phyloP scores from a whole-genome alignment of 495 filamentous ascomycete species.

The Penicillium steckii region DNA sequence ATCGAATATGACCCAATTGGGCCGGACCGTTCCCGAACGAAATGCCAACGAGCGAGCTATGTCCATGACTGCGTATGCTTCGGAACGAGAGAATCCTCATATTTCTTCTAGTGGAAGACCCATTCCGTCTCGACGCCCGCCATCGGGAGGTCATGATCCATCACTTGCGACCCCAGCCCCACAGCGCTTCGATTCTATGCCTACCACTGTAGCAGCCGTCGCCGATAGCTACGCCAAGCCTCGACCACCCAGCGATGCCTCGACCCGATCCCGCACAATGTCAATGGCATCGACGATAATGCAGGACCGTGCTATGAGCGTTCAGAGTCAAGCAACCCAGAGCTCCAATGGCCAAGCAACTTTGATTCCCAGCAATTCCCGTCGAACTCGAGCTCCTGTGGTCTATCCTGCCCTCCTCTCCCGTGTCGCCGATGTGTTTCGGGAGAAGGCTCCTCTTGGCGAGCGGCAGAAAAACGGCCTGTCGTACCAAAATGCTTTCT shows the following conservation, averaged over 20 bases:
- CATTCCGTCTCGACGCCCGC: slow-evolving; percentile 67
- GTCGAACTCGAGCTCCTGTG: slow-evolving; percentile 64
- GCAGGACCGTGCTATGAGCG: slow-evolving; percentile 49
- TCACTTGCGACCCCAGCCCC: slow-evolving; percentile 3
- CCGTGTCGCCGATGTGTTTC: slow-evolving; percentile 84
- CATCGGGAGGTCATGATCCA: slow-evolving; percentile 47
- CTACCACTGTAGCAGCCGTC: slow-evolving; percentile 9
- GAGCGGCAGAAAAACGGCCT: slow-evolving; percentile 96
- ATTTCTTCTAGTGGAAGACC: slow-evolving; percentile 83
- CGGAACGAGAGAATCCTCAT: slow-evolving; percentile 76
- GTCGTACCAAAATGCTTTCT: slow-evolving; percentile 95
- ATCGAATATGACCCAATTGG: slow-evolving; percentile 78
- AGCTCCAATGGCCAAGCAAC: slow-evolving; percentile 34
- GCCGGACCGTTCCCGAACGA: slow-evolving; percentile 84
- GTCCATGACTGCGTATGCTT: slow-evolving; percentile 86
- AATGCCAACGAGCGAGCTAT: slow-evolving; percentile 85
- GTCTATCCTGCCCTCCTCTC: slow-evolving; percentile 94
- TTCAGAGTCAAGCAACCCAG: slow-evolving; percentile 39
- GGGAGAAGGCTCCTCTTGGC: slow-evolving; percentile 74
- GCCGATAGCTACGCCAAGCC: slow-evolving; percentile 26
- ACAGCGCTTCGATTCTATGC: slow-evolving; percentile 25
- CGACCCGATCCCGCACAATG: slow-evolving; percentile 61
- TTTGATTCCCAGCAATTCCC: slow-evolving; percentile 44
- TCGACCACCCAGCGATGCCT: slow-evolving; percentile 46
- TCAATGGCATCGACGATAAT: slow-evolving; percentile 85